These are phyloP conservation scores for Lactifluus subvellereus DNA, from an alignment of 768 basidiomycete species.

Conservation along the genomic window DNA sequence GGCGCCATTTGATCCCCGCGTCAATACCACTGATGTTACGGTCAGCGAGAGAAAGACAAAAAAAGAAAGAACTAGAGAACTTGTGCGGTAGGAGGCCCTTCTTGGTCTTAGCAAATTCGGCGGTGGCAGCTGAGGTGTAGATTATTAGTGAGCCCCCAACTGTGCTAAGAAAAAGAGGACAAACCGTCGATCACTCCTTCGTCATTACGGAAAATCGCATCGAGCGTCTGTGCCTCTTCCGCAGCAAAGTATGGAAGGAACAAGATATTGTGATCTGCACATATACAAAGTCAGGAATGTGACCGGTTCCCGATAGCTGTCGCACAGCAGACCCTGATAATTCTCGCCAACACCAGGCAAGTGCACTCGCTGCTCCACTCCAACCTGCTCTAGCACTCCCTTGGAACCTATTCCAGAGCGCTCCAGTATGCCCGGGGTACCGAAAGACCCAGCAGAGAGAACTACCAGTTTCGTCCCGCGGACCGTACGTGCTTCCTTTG, in stretches of 20 bases:
- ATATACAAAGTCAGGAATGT: slow-evolving; percentile 4
- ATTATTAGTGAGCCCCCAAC: background rate
- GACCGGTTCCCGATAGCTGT: background rate
- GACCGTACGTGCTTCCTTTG: slow-evolving; percentile 18
- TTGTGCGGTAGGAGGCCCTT: slow-evolving; percentile 49
- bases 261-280: slow-evolving; percentile 21
- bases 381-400: slow-evolving; percentile 29
- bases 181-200: slow-evolving; percentile 23
- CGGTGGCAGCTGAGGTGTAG: slow-evolving; percentile 29
- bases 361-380: slow-evolving; percentile 32
- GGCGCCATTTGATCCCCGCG: slow-evolving; percentile 27
- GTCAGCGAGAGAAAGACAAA: background rate
- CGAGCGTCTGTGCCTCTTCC: slow-evolving; percentile 25
- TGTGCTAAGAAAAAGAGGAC: background rate
- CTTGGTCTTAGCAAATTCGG: slow-evolving; percentile 35
- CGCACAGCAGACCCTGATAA: slow-evolving; percentile 33
- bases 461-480: slow-evolving; percentile 35
- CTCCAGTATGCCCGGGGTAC: slow-evolving; percentile 48
- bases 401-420: slow-evolving; percentile 42
- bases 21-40: slow-evolving; percentile 23
- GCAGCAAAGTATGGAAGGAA: slow-evolving; percentile 18
- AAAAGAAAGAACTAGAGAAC: slow-evolving; percentile 35
- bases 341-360: slow-evolving; percentile 42
- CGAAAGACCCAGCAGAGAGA: slow-evolving; percentile 37
- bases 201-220: slow-evolving; percentile 22